Base-by-base conservation (phyloP, 768 basidiomycete genomes). In the Hirschioporus abietinus region DNA sequence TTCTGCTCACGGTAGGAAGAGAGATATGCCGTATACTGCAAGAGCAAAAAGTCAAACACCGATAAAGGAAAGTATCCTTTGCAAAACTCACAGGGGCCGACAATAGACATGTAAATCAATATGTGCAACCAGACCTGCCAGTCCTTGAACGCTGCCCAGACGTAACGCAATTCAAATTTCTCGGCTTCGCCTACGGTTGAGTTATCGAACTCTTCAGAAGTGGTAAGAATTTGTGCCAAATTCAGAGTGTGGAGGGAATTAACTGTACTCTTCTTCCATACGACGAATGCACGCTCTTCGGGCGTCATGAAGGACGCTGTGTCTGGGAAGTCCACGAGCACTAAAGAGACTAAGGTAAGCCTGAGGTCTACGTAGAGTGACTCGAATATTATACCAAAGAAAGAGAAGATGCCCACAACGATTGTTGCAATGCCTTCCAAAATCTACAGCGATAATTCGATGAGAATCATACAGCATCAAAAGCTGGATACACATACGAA, bases 41-140 rank as follows among this genome's bases (percentile, higher is more conserved):
- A 17, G 8, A 27, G 3, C 18, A 61, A 61, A 25, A 61, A n/a
- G n/a, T 24, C 20, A 15, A 26, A 27, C 18, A 58, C 20, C 57
- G 36, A 65, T 20, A 25, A 42, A 30, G 24, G 9, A 18, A 0
- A 24, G 15, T 27, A 17, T 8, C 58, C n/a, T 62, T 59, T 2
- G 35, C 6, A 9, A n/a, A 6, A 81, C 88, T 75, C 72, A 90
- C 89, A 71, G 26, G 88, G 89, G 1, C 74, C 80, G 59, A 86
- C 73, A 60, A 89, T 75, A 0, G 86, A 85, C 78, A 90, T 81
- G 70, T 85, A 86, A 2, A 87, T 76, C 65, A 86, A 68, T 57
- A 88, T 82, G 69, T 87, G 85, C 23, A 85, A 62, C 81, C 84
- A 87, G 23, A 84, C 76, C 78, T 90, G 88, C 90, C 90, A 91